phyloP scores from a whole-genome alignment of 768 basidiomycete species.

The Suillus subluteus region DNA sequence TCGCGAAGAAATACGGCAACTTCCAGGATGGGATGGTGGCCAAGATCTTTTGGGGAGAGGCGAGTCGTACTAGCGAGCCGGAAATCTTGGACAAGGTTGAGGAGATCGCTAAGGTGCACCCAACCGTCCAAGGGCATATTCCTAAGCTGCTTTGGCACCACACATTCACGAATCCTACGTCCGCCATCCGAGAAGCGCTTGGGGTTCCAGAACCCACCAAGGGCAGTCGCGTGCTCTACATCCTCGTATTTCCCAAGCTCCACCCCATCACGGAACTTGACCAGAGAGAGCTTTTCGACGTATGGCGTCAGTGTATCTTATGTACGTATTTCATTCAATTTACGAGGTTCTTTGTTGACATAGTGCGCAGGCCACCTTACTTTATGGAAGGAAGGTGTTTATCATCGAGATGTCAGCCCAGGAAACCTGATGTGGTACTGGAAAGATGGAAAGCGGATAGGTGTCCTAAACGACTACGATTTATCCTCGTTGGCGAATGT shows the following conservation, averaged over 20 bases:
- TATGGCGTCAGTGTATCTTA: not conserved
- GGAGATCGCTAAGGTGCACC: not conserved
- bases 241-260: not conserved
- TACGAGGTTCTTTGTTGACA: not conserved
- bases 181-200: not conserved
- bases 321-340: not conserved
- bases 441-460: not conserved
- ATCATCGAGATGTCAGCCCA: not conserved
- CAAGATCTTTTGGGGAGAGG: not conserved
- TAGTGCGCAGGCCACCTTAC: not conserved
- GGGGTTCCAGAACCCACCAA: not conserved
- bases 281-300: not conserved
- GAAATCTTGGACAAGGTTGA: not conserved
- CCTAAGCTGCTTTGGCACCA: not conserved
- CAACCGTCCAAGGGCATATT: not conserved
- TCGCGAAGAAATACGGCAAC: not conserved
- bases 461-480: not conserved
- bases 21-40: not conserved
- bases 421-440: not conserved
- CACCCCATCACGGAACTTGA: not conserved
- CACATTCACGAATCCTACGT: not conserved
- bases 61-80: not conserved
- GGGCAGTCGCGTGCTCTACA: slow-evolving; percentile 5
- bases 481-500: not conserved
- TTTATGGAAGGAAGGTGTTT: not conserved